Evolutionary conservation across 2,329 filamentous ascomycete genomes (phyloP), one percentile per base, ranked within the genome.

Genomic region (Parafenestella ontariensis): DNA sequence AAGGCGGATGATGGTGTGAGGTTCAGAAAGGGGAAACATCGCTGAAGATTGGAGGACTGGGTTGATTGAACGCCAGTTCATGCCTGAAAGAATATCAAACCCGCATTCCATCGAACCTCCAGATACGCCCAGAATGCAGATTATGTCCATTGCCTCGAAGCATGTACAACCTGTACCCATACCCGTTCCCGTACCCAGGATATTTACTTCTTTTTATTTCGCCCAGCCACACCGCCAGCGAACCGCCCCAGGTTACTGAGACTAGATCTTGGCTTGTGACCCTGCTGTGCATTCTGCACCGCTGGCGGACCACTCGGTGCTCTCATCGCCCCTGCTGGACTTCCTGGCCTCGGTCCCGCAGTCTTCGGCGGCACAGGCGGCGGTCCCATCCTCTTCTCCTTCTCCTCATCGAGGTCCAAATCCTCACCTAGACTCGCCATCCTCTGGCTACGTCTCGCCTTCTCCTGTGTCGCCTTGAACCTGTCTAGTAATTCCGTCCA

Each of bases 401-500:
- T 73, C 49, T 69, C 60, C 9, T 68, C 58, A 7, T 71, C 66
- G 33, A 65, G 56, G 7, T 54, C 62, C 17, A 63, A 21, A 49
- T 76, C 73, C 23, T 74, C 73, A 8, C 72, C 74, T 48, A 74
- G 70, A 57, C 79, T 74, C 0, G 76, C 74, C 57, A 78, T 76
- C 54, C 87, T 81, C 69, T 92, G 89, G 11, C 86, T 82, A 48
- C 92, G 84, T 49, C 92, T 85, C 5, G 93, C 90, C 56, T 87
- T 87, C 64, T 99, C 95, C 71, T 99, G 95, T 1, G 96, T 94
- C 47, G 84, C 86, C 63, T 91, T 90, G 78, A 99, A 99, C 71
- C 97, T 96, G 61, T 99, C 95, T 5, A 99, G 83, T 31, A 99
- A 82, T 66, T 99, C 95, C 2, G 85, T 86, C 95, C 95, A 99